Conservation (phyloP, 1,139 yeast species). For the Taphrina pruni region DNA sequence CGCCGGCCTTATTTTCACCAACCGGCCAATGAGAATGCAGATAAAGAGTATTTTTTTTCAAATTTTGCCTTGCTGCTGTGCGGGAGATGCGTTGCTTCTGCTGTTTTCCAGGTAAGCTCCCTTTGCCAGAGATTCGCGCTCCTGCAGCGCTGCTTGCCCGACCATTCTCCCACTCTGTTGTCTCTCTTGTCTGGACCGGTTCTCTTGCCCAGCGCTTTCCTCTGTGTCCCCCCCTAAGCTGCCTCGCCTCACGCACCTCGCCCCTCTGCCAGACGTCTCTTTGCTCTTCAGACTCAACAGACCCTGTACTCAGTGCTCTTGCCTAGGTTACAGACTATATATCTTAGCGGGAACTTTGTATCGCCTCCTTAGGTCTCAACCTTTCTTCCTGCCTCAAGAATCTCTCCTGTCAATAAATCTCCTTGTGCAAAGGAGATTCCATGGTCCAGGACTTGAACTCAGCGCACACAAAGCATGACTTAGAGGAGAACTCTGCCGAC, state of each 20-base stretch:
- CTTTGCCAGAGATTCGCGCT: not conserved
- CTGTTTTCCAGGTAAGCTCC: not conserved
- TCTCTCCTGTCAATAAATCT: conserved; percentile 6
- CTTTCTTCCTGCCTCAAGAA: not conserved
- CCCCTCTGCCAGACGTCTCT: not conserved
- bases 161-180: not conserved
- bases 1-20: not conserved
- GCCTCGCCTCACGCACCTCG: conserved; percentile 1
- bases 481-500: conserved; percentile 22
- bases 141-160: no score
- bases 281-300: not conserved
- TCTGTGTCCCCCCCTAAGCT: not conserved
- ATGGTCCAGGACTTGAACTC: conserved; percentile 37
- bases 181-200: not conserved
- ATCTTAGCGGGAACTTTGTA: not conserved
- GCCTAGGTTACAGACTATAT: no score
- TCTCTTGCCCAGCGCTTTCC: not conserved
- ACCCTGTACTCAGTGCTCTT: no score
- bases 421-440: conserved; percentile 33
- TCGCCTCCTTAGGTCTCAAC: not conserved
- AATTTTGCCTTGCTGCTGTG: not conserved
- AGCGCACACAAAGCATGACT: conserved; percentile 22
- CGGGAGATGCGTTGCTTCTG: conserved; percentile 5
- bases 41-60: conserved; percentile 15
- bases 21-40: conserved; percentile 9